Conservation (phyloP, 257 asterid species). For the Nicotiana knightiana region DNA sequence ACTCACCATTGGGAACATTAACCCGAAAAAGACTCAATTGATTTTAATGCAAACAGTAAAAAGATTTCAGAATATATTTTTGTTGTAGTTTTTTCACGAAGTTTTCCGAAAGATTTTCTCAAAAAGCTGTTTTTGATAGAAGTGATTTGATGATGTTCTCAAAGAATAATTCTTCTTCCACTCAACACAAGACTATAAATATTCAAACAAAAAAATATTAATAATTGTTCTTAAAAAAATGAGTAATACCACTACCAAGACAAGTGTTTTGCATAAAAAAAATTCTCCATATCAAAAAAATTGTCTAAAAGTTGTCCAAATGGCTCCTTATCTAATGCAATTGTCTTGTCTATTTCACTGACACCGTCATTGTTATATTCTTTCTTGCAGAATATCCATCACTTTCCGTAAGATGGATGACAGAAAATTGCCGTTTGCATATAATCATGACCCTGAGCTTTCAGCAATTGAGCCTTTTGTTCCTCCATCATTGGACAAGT, state of each 20-base stretch:
- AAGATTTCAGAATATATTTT: not conserved
- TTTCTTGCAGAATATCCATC: slow-evolving; percentile 21
- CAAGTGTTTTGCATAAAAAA: not conserved
- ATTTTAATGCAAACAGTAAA: too few species aligned
- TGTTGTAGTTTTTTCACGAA: not conserved
- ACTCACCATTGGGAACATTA: too few species aligned
- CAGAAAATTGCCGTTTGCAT: slow-evolving; percentile 9
- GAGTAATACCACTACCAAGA: not conserved
- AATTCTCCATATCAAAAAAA: not conserved
- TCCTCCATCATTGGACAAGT: not conserved
- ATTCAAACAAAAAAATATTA: not conserved
- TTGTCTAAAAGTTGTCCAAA: not conserved
- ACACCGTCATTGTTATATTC: not conserved
- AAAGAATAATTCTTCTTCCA: not conserved
- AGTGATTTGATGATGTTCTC: not conserved
- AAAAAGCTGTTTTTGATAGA: not conserved
- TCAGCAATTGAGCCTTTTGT: slow-evolving; percentile 7
- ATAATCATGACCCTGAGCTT: slow-evolving; percentile 15
- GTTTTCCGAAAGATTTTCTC: not conserved
- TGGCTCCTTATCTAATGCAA: not conserved
- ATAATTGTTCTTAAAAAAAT: not conserved
- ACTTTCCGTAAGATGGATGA: slow-evolving; percentile 32
- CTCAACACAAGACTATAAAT: not conserved
- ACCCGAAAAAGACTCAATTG: too few species aligned
- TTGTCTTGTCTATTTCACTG: not conserved